Conservation (phyloP, 768 basidiomycete species). For the Lentinula aciculospora region DNA sequence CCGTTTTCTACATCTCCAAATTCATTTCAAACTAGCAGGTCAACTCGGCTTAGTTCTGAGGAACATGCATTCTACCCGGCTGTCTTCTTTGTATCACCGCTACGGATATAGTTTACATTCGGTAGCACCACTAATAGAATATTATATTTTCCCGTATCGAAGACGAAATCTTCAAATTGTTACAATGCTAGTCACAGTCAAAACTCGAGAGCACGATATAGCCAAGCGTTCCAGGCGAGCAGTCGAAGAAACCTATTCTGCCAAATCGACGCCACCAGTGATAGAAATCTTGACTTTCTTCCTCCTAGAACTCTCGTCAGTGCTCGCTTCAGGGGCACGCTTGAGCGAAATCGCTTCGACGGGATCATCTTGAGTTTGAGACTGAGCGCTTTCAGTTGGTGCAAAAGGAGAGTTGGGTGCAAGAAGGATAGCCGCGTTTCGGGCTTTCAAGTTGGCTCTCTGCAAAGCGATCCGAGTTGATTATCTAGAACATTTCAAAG, state of each 20-base stretch:
- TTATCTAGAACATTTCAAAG: not conserved
- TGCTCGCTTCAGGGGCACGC: conserved; percentile 26
- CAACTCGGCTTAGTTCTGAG: not conserved
- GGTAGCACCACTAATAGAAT: not conserved
- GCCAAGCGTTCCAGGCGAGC: not conserved
- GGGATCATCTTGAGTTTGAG: conserved; percentile 34
- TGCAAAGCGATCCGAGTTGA: not conserved
- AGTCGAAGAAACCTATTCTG: conserved; percentile 40
- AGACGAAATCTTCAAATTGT: no score
- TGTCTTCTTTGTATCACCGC: no score
- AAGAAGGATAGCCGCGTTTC: not conserved
- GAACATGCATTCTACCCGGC: no score
- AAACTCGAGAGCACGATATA: not conserved
- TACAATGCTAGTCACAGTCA: no score
- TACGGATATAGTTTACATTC: no score
- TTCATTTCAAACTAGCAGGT: no score
- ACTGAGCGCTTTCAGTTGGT: conserved; percentile 15
- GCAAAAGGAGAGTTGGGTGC: not conserved
- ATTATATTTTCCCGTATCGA: not conserved
- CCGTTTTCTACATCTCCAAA: no score
- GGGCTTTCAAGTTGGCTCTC: conserved; percentile 13
- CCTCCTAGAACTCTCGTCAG: conserved; percentile 21
- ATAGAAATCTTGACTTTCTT: conserved; percentile 68
- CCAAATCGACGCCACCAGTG: conserved; percentile 63
- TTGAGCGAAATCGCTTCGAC: conserved; percentile 17